These are phyloP conservation scores for Penicillium cataractarum DNA, from an alignment of 495 filamentous ascomycete genomes.

Conservation along the genomic window DNA sequence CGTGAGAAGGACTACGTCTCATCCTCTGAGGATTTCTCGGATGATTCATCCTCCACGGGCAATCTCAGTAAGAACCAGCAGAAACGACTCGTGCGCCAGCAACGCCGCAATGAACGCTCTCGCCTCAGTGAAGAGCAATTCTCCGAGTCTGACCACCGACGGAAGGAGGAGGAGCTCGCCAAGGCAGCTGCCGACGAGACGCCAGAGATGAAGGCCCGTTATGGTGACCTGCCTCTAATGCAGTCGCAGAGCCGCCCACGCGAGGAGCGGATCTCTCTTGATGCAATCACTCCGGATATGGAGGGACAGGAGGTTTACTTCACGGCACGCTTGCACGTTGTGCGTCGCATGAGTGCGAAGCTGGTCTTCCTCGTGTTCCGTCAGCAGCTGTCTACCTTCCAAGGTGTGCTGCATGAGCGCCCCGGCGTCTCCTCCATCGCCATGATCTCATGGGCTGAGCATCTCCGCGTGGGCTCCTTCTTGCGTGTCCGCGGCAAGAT, in stretches of 20 bases:
- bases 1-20: conserved; percentile 46
- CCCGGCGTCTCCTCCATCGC: conserved; percentile 55
- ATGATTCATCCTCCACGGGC: conserved; percentile 40
- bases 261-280: conserved; percentile 52
- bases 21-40: conserved; percentile 53
- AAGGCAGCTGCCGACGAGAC: conserved; percentile 43
- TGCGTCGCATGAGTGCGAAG: conserved; percentile 84
- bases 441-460: conserved; percentile 72
- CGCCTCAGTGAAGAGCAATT: conserved; percentile 57
- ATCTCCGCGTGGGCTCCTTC: conserved; percentile 67
- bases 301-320: conserved; percentile 72
- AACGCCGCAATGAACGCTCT: conserved; percentile 48
- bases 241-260: conserved; percentile 45
- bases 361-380: conserved; percentile 88
- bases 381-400: conserved; percentile 75
- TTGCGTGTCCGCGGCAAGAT: conserved; percentile 67
- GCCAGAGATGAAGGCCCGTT: conserved; percentile 59
- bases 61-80: conserved; percentile 56
- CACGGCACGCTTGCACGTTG: conserved; percentile 81
- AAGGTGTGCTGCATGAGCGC: conserved; percentile 67
- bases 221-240: conserved; percentile 61
- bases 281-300: conserved; percentile 56
- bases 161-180: conserved; percentile 48
- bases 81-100: conserved; percentile 51
- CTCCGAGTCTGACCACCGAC: conserved; percentile 49